Evolutionary conservation across 2,329 filamentous ascomycete genomes (phyloP).

Genomic region (Drechmeria coniospora): DNA sequence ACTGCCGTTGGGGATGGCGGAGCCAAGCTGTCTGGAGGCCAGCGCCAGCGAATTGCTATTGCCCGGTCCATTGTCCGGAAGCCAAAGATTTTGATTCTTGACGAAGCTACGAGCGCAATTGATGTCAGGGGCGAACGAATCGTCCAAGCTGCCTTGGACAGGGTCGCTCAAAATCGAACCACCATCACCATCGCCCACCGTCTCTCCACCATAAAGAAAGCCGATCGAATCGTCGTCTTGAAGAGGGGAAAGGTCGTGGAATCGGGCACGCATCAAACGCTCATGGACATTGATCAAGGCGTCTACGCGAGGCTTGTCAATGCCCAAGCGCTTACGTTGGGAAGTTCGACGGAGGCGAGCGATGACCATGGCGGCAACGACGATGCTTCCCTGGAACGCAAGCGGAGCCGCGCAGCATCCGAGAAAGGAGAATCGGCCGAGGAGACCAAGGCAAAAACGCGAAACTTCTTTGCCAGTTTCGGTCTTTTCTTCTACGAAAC

Average conservation of each 20-base stretch:
- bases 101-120: slow-evolving; percentile 61
- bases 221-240: slow-evolving; percentile 65
- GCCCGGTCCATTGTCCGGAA: slow-evolving; percentile 59
- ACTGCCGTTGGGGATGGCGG: slow-evolving; percentile 65
- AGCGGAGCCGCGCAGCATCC: slow-evolving; percentile 29
- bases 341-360: slow-evolving; percentile 24
- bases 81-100: slow-evolving; percentile 56
- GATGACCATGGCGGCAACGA: slow-evolving; percentile 20
- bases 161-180: slow-evolving; percentile 46
- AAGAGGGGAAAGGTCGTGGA: slow-evolving; percentile 57
- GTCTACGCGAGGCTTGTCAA: slow-evolving; percentile 54
- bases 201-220: slow-evolving; percentile 59
- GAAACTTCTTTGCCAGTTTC: slow-evolving; percentile 36
- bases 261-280: slow-evolving; percentile 57
- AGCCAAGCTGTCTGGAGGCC: slow-evolving; percentile 67
- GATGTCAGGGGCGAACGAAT: slow-evolving; percentile 38
- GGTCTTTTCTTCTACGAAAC: slow-evolving; percentile 43
- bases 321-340: slow-evolving; percentile 42
- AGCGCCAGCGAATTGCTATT: slow-evolving; percentile 70
- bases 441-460: slow-evolving; percentile 14
- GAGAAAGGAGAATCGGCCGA: slow-evolving; percentile 13
- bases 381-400: slow-evolving; percentile 21
- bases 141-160: slow-evolving; percentile 49
- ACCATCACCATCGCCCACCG: slow-evolving; percentile 64
- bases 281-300: slow-evolving; percentile 44